These are phyloP conservation scores for Fraxinus americana DNA, from an alignment of 257 asterid genomes.

Conservation along the genomic window DNA sequence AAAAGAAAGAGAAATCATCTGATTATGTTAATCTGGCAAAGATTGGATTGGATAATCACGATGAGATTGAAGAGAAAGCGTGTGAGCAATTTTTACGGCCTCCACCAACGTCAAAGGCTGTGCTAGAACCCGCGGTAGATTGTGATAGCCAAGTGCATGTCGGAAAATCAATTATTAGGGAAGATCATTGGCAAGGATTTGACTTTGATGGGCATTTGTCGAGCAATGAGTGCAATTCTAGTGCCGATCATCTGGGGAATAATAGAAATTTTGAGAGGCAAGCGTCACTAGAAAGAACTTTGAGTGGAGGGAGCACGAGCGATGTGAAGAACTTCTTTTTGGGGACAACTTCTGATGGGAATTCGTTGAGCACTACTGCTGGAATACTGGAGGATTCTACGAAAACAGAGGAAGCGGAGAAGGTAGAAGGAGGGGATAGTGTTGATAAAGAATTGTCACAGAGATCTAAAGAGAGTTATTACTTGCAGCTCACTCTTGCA, in stretches of 20 bases:
- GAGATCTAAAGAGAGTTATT: constrained; percentile 63
- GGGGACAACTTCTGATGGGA: constrained; percentile 67
- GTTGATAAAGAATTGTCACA: constrained; percentile 36
- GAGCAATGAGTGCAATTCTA: constrained; percentile 35
- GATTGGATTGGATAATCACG: constrained; percentile 32
- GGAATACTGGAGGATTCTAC: constrained; percentile 41
- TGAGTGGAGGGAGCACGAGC: constrained; percentile 74
- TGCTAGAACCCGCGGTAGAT: constrained; percentile 35
- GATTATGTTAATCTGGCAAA: constrained; percentile 46
- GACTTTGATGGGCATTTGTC: constrained; percentile 27
- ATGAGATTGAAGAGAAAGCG: constrained; percentile 43
- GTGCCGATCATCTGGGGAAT: constrained; percentile 35
- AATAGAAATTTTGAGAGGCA: constrained; percentile 52
- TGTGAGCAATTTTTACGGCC: constrained; percentile 43
- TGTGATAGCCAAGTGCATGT: constrained; percentile 7
- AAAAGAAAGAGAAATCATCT: constrained; percentile 41
- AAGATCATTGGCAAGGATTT: constrained; percentile 8
- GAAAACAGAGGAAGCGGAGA: constrained; percentile 44
- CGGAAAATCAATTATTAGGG: constrained; percentile 10
- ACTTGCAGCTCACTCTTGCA: constrained; percentile 71
- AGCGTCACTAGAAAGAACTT: constrained; percentile 58
- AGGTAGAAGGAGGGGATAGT: constrained; percentile 25
- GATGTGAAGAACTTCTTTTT: constrained; percentile 75
- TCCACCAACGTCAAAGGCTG: constrained; percentile 32
- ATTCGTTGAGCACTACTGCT: constrained; percentile 53